Percentiles rank a stretch among this genome's conserved stretches.
These are phyloP conservation scores for Gyromitra esculenta DNA, from an alignment of 2,329 filamentous ascomycete genomes.

Conservation along the genomic window DNA sequence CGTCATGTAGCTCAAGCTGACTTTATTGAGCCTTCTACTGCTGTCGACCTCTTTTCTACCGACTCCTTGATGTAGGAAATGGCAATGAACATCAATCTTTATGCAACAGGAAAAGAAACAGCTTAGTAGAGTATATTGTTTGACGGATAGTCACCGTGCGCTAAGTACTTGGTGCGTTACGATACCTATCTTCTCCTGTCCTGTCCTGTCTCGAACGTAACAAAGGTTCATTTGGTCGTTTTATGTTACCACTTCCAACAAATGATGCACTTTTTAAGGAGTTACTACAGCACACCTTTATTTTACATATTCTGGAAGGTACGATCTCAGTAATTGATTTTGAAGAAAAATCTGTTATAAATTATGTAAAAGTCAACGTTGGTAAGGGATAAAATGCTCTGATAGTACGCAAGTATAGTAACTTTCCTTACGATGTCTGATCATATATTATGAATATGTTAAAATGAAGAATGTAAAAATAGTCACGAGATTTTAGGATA, in stretches of 20 bases:
- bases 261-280: conserved; percentile 8
- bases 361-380: too few species aligned
- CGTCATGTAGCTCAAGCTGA: neutral
- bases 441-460: neutral
- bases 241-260: conserved; percentile 6
- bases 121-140: too few species aligned
- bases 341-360: conserved; percentile 17
- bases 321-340: conserved; percentile 12
- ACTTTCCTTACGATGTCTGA: neutral
- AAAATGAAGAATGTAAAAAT: conserved; percentile 2
- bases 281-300: neutral
- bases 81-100: neutral
- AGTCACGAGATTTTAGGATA: neutral
- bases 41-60: neutral
- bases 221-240: neutral
- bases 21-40: neutral
- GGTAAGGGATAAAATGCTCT: too few species aligned
- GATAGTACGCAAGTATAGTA: too few species aligned
- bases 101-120: too few species aligned
- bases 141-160: too few species aligned
- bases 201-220: too few species aligned
- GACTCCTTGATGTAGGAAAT: neutral
- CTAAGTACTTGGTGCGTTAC: too few species aligned
- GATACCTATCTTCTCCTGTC: too few species aligned
- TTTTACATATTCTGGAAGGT: conserved; percentile 2